A percentile compares a stretch with the other conserved stretches of the same genome.
phyloP scores from a whole-genome alignment of 2,329 filamentous ascomycete genomes.

The Cercospora brassicicola region DNA sequence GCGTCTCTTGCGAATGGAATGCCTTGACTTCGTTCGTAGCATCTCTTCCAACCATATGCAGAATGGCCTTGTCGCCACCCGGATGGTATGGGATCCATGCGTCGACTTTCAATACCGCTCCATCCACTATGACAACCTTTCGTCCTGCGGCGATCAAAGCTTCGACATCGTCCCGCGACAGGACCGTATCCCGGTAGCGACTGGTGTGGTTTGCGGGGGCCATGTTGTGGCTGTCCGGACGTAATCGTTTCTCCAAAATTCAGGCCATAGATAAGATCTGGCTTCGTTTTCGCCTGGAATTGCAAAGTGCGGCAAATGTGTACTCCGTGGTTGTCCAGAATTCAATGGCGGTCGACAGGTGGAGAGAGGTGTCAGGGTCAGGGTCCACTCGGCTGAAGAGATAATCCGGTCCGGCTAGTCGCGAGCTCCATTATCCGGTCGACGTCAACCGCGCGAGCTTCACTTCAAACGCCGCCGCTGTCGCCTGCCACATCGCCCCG shows the following conservation, averaged over 20 bases:
- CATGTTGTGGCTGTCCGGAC: conserved; percentile 16
- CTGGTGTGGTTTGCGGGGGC: conserved; percentile 21
- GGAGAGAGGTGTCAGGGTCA: conserved; percentile 2
- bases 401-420: conserved; percentile 2
- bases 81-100: conserved; percentile 87
- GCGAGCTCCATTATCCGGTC: background rate
- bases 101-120: conserved; percentile 81
- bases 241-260: background rate
- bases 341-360: background rate
- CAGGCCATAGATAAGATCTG: background rate
- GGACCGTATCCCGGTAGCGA: conserved; percentile 28
- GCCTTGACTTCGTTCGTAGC: conserved; percentile 91
- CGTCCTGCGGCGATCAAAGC: conserved; percentile 78
- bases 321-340: background rate
- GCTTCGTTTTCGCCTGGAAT: background rate
- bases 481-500: background rate
- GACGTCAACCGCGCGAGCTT: conserved; percentile 10
- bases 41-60: conserved; percentile 71
- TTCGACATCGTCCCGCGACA: conserved; percentile 58
- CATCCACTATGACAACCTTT: conserved; percentile 76
- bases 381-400: background rate
- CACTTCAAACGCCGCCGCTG: conserved; percentile 8
- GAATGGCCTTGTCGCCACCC: conserved; percentile 84
- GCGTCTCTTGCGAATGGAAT: conserved; percentile 84
- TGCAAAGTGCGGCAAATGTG: background rate